Evolutionary conservation across 148 eudicot genomes (phyloP).

Genomic region (Fallopia convolvulus): DNA sequence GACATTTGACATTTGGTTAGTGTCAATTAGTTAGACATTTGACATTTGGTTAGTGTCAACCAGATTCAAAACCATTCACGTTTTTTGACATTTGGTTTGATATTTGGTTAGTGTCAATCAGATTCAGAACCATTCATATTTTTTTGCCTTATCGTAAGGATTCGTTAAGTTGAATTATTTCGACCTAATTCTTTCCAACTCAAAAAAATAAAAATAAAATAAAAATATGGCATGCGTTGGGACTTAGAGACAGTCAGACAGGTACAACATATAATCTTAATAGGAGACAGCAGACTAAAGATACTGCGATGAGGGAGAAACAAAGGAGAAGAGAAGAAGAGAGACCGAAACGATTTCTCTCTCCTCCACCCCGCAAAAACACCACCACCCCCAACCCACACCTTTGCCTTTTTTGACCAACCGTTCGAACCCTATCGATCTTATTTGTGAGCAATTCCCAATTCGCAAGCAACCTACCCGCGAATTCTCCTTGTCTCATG

Average conservation of each 20-base stretch:
- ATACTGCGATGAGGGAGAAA: not conserved
- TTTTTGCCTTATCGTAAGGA: too few species aligned
- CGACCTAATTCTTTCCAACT: too few species aligned
- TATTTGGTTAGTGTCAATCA: too few species aligned
- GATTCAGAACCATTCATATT: too few species aligned
- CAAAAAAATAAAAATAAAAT: too few species aligned
- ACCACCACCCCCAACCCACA: not conserved
- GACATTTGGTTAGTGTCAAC: too few species aligned
- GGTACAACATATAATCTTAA: not conserved
- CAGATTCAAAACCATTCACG: too few species aligned
- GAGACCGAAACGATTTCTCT: not conserved
- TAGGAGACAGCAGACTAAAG: not conserved
- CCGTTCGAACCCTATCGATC: not conserved
- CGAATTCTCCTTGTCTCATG: not conserved
- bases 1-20: too few species aligned
- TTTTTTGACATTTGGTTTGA: too few species aligned
- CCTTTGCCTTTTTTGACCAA: conserved; percentile 11
- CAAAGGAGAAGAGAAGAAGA: not conserved
- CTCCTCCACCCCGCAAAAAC: not conserved
- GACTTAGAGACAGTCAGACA: not conserved
- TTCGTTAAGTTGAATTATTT: too few species aligned
- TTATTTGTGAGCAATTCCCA: not conserved
- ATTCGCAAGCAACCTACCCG: not conserved
- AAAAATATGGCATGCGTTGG: not conserved
- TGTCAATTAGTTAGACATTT: too few species aligned